Percentiles rank a stretch among this genome's conserved stretches.
phyloP scores from a whole-genome alignment of 768 basidiomycete genomes.

The Serpula lacrymans region DNA sequence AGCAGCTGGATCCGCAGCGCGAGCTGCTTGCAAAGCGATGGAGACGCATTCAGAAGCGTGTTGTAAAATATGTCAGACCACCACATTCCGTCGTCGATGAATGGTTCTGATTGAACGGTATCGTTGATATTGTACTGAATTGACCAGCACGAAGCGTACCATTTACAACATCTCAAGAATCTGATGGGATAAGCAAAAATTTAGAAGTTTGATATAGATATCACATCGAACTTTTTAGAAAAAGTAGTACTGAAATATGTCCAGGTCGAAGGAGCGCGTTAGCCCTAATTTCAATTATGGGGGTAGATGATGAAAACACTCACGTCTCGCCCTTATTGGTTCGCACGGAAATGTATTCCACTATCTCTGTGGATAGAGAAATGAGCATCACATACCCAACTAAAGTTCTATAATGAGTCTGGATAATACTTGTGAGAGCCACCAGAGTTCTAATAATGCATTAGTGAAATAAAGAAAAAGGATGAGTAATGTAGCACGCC shows the following conservation, averaged over 20 bases:
- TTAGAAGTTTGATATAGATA: constrained; percentile 12
- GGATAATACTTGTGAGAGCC: constrained; percentile 27
- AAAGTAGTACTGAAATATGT: background rate
- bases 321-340: constrained; percentile 34
- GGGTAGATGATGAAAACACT: constrained; percentile 9
- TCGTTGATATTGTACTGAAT: background rate
- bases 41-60: constrained; percentile 40
- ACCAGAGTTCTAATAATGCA: background rate
- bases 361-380: too few relatives aligned
- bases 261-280: constrained; percentile 10
- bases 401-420: constrained; percentile 32
- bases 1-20: constrained; percentile 49
- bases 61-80: constrained; percentile 49
- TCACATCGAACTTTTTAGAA: too few relatives aligned
- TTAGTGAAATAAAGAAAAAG: background rate
- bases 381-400: constrained; percentile 12
- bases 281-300: constrained; percentile 8
- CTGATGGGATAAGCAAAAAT: constrained; percentile 18
- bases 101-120: constrained; percentile 33
- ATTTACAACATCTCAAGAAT: constrained; percentile 54
- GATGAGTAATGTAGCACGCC: background rate
- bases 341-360: too few relatives aligned
- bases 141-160: constrained; percentile 16
- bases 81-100: constrained; percentile 58
- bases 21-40: constrained; percentile 47